Base-by-base conservation (phyloP, 768 basidiomycete genomes). In the Amanita brunnescens region DNA sequence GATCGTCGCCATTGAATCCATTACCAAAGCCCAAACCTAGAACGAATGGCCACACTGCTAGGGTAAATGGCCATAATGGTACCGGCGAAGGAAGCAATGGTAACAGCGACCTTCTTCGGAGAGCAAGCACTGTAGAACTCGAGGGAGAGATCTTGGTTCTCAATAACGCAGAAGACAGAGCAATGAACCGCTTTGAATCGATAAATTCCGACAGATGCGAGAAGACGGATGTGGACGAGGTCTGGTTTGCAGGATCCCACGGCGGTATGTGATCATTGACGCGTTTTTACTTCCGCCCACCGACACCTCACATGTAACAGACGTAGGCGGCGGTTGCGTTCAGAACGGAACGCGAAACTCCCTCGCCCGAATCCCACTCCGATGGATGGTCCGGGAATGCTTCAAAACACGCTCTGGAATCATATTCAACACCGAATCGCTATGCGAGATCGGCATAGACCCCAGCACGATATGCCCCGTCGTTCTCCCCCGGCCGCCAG, bases 321-420 rank as follows among this genome's bases (percentile, higher is more conserved):
- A 80, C 57, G 70, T 82, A 20, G 81, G 81, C 10, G 81, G 81
- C n/a, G n/a, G n/a, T n/a, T n/a, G n/a, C n/a, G n/a, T n/a, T n/a
- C n/a, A n/a, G n/a, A n/a, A n/a, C n/a, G 69, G 67, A 29, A 73
- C 70, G 0, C 64, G 66, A 2, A 62, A 78, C 46, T 69, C 71
- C 3, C 74, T 83, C 0, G 74, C 80, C 0, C 71, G 77, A 47
- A 78, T 81, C 39, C 62, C 80, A 2, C 70, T 83, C 2, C 72
- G 75, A 1, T 83, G 86, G 86, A 85, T 88, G 84, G 65, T 88
- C 29, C 77, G 85, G 29, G 79, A 87, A 58, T 79, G 76, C 57
- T 83, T 86, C 73, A 73, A 73, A 50, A 61, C 76, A 6, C 66
- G 79, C 0, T 72, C 79, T 0, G 83, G 82, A 0, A 83, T 86